Evolutionary conservation across 768 basidiomycete genomes (phyloP), one percentile per base, ranked within the genome.

Genomic region (Hortiboletus flavorubellus): DNA sequence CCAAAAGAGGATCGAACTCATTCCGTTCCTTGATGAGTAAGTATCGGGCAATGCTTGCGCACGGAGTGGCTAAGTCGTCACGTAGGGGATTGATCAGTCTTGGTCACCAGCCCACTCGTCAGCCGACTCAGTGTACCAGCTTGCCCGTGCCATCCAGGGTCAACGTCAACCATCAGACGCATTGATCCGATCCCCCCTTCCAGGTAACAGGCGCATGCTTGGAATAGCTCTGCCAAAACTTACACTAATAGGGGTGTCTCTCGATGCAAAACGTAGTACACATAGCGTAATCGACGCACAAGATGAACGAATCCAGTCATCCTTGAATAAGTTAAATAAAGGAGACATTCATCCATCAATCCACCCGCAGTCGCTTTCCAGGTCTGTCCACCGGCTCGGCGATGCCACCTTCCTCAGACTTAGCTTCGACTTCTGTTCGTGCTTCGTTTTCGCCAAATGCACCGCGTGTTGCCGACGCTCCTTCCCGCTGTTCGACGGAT

Each of bases 281-380:
- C 9, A 21, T 21, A 56, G 53, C 5, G 50, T 52, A 35, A 30
- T 38, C 34, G 30, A 47, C 30, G 44, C 54, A 55, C 58, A 61
- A 49, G 57, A 55, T 45, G 49, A 50, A 52, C 47, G 41, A 43
- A 63, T 55, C 53, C 35, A 43, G 46, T 48, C 49, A 54, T 52
- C 33, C 26, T 21, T 7, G 51, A 54, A 66, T 68, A 66, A 66
- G 15, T 66, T 59, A 62, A 37, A 51, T 43, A 39, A 54, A 47
- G 42, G 16, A 21, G 18, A 16, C 31, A 41, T 30, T 44, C 37
- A 23, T 34, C 26, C 0, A 48, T 71, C 59, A 73, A 21, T 72
- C 72, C 12, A 64, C 59, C n/a, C 72, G 65, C 33, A 54, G 55
- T n/a, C 71, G 69, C 48, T 73, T 72, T 18, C 62, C 65, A 5